Conservation (phyloP, 2,329 filamentous ascomycete genomes). For the Stagonosporopsis tanaceti region DNA sequence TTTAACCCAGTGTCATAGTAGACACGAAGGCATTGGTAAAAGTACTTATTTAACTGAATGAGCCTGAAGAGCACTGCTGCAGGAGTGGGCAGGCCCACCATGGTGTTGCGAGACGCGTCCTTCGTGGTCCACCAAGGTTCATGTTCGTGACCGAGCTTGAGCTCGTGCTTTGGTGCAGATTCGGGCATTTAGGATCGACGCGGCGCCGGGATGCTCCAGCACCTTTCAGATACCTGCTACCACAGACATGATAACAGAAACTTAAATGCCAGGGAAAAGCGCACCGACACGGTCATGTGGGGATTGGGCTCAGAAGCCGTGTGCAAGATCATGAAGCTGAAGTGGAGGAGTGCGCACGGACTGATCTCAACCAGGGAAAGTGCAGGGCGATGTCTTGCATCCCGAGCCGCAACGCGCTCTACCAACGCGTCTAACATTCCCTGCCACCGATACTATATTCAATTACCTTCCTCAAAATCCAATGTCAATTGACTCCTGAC, state of each 20-base stretch:
- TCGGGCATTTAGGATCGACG: conserved; percentile 1
- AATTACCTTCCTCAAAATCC: conserved; percentile 24
- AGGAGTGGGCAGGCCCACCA: neutral
- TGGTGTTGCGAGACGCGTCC: conserved; percentile 15
- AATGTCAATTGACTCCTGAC: conserved; percentile 23
- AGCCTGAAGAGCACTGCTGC: neutral
- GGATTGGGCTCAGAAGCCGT: neutral
- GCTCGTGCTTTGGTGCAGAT: conserved; percentile 15
- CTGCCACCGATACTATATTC: conserved; percentile 36
- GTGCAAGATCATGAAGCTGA: conserved; percentile 9
- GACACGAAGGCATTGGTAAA: neutral
- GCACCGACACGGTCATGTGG: neutral
- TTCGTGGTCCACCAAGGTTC: conserved; percentile 14
- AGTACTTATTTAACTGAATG: neutral
- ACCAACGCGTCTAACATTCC: conserved; percentile 32
- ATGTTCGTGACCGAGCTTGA: conserved; percentile 12
- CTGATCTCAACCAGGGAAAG: conserved; percentile 18
- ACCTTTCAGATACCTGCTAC: neutral
- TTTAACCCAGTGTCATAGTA: neutral
- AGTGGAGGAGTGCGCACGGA: conserved; percentile 6
- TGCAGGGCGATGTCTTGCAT: conserved; percentile 17
- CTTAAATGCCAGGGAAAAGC: neutral
- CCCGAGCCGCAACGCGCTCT: conserved; percentile 19
- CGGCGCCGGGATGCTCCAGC: conserved; percentile 6
- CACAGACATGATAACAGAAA: no score